These are phyloP conservation scores for Lipomyces kockii DNA, from an alignment of 805 yeast genomes.

Conservation along the genomic window DNA sequence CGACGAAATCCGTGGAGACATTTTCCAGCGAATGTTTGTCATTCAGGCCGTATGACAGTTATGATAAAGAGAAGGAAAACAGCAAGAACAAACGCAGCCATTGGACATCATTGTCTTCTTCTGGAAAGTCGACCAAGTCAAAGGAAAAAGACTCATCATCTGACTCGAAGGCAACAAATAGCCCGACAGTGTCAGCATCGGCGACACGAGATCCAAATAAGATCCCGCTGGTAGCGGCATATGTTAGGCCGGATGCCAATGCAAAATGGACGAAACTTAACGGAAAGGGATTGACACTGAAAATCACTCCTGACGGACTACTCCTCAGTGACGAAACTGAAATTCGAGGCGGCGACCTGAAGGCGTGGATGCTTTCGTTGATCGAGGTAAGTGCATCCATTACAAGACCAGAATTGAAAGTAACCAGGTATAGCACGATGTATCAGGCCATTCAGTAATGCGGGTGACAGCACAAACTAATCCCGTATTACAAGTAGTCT, in stretches of 20 bases:
- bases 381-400: conserved; percentile 21
- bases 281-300: conserved; percentile 22
- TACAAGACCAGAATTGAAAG: background rate
- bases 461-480: conserved; percentile 29
- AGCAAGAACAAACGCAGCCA: background rate
- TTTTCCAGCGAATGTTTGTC: background rate
- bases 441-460: conserved; percentile 17
- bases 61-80: background rate
- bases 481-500: conserved; percentile 29
- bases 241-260: conserved; percentile 21
- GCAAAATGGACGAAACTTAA: conserved; percentile 10
- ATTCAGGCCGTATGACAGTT: conserved; percentile 10
- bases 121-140: background rate
- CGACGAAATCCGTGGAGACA: background rate
- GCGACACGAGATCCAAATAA: conserved; percentile 26
- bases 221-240: conserved; percentile 25
- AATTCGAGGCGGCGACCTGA: conserved; percentile 26
- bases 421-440: conserved; percentile 20
- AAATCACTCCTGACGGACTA: conserved; percentile 27
- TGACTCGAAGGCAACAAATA: background rate
- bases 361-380: conserved; percentile 30
- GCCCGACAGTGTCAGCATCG: background rate
- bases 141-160: background rate
- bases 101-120: background rate
- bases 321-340: conserved; percentile 24